Evolutionary conservation across 805 yeast species (phyloP).

Genomic region (Diddensiella santjacobensis): DNA sequence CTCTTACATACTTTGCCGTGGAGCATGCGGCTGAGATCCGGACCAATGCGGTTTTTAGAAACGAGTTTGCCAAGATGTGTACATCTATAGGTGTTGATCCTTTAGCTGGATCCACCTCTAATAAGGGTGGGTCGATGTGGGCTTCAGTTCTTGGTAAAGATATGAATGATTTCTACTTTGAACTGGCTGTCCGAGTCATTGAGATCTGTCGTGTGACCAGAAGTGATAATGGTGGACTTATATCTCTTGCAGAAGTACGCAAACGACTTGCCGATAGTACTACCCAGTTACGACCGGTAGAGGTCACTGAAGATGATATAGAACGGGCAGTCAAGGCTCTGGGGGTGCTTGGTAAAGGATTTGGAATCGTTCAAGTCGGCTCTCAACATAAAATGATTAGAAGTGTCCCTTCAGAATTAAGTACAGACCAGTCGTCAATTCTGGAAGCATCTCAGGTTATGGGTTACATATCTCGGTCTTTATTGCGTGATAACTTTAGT

Average conservation of each 20-base stretch:
- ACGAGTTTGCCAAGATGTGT: slow-evolving; percentile 73
- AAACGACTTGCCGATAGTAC: slow-evolving; percentile 31
- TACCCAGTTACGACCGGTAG: slow-evolving; percentile 27
- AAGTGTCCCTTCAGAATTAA: slow-evolving; percentile 59
- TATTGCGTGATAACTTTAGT: slow-evolving; percentile 66
- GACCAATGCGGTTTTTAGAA: slow-evolving; percentile 59
- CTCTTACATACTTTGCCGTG: slow-evolving; percentile 67
- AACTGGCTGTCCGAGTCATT: slow-evolving; percentile 67
- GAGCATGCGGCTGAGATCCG: slow-evolving; percentile 67
- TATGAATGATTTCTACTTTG: slow-evolving; percentile 55
- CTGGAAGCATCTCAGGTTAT: slow-evolving; percentile 71
- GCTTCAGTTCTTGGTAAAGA: slow-evolving; percentile 35
- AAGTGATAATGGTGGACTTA: slow-evolving; percentile 77
- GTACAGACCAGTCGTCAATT: slow-evolving; percentile 64
- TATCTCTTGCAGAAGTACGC: slow-evolving; percentile 55
- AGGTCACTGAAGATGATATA: slow-evolving; percentile 48
- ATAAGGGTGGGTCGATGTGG: slow-evolving; percentile 34
- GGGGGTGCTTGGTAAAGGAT: slow-evolving; percentile 62
- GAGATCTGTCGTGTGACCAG: slow-evolving; percentile 70
- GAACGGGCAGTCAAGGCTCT: slow-evolving; percentile 52
- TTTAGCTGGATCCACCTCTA: slow-evolving; percentile 38
- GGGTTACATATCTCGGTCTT: slow-evolving; percentile 65
- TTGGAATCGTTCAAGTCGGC: slow-evolving; percentile 57
- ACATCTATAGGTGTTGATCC: slow-evolving; percentile 83
- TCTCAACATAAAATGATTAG: slow-evolving; percentile 53